Evolutionary conservation across 2,329 filamentous ascomycete species (phyloP).

Genomic region (Nemania sp.): DNA sequence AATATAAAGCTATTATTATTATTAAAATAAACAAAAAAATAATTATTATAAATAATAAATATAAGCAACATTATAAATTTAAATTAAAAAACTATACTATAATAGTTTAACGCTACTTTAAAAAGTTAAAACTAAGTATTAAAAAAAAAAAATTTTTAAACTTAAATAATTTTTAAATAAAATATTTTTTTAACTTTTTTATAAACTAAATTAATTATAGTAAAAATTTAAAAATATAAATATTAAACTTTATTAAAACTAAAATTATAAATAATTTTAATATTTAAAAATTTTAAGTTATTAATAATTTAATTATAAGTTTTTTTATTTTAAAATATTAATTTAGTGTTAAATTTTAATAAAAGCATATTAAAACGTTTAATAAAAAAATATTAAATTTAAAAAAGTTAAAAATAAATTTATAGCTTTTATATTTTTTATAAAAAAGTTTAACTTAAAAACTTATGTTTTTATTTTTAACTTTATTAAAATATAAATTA

Average conservation of each 20-base stretch:
- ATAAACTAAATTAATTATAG: background rate
- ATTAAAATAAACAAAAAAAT: background rate
- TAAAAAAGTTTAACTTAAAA: background rate
- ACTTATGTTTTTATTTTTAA: no score
- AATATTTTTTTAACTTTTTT: background rate
- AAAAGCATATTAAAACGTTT: background rate
- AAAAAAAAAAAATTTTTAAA: background rate
- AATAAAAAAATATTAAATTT: background rate
- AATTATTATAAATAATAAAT: background rate
- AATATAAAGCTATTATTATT: background rate
- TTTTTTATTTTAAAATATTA: background rate
- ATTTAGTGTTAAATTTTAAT: background rate
- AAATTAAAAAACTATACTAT: no score
- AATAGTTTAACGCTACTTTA: background rate
- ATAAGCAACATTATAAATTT: background rate
- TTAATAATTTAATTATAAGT: slow-evolving; percentile 4
- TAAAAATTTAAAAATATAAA: background rate
- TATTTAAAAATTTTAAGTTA: background rate
- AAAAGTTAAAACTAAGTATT: background rate
- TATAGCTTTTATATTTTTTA: background rate
- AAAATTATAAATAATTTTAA: no score
- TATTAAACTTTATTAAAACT: no score
- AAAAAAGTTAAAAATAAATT: background rate
- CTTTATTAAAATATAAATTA: no score
- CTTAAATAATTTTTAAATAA: no score